Base-by-base conservation (phyloP, 495 filamentous ascomycete genomes). In the Paragyromitra xinjiangensis region DNA sequence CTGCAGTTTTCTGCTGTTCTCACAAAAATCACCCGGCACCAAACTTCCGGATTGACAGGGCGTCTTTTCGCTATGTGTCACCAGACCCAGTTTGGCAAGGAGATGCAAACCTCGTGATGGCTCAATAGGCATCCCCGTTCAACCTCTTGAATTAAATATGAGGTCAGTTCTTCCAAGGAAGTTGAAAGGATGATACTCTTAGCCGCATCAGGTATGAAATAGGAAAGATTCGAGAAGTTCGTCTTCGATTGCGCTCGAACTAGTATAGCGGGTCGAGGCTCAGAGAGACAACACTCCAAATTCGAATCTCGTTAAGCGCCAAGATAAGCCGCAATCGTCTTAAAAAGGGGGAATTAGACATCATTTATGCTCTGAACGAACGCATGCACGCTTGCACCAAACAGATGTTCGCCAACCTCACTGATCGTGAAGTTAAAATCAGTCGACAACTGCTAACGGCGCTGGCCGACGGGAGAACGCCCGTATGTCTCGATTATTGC, bases 191-290 rank as follows among this genome's bases (percentile, higher is more conserved):
- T 34, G 29, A 34, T 34, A 34, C 3, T 34, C 29, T 34, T 34
- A 44, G 16, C 19, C 39, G 19, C 62, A 64, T 64, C 37, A 0
- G 34, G n/a, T 16, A 14, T 34, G n/a, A 3, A 53, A 53, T n/a
- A 34, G 64, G 64, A 50, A 66, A 51, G 12, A 34, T 53, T 66
- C 64, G 6, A 66, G 64, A 53, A 66, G 22, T 16, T 12, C 44
- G 44, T 19, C 19, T 53, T n/a, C 3, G n/a, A 53, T 53, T 34
- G 14, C 7, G 8, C 59, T 19, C 4, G 12, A 42, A 44, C 5
- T 24, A 0, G 59, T 14, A 42, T 44, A 24, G 16, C 24, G 3
- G 3, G 51, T 7, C 19, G 24, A 58, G 55, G 22, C 55, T 24
- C 7, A 42, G 37, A 9, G 14, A 7, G 1, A n/a, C 12, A 6